Evolutionary conservation across 768 basidiomycete genomes (phyloP).

Genomic region (Auricularia cornea): DNA sequence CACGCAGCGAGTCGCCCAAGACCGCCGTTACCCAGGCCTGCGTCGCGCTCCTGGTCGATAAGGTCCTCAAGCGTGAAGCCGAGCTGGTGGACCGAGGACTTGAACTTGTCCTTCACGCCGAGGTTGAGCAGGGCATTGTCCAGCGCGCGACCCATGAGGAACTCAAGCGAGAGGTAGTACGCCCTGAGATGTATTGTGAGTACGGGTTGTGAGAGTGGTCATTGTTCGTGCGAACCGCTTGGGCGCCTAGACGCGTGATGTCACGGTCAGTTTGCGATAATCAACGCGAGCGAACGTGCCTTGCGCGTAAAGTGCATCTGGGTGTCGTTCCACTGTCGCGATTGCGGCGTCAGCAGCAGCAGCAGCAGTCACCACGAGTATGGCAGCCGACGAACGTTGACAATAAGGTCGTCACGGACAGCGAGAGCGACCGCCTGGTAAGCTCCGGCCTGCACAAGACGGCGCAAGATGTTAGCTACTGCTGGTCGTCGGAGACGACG

Average conservation of each 20-base stretch:
- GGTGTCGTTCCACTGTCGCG: slow-evolving; percentile 77
- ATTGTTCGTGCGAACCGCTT: background rate
- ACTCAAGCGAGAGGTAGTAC: slow-evolving; percentile 95
- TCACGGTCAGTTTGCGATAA: background rate
- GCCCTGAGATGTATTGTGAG: slow-evolving; percentile 32
- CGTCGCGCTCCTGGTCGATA: slow-evolving; percentile 84
- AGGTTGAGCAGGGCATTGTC: slow-evolving; percentile 81
- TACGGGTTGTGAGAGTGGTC: background rate
- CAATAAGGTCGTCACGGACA: slow-evolving; percentile 80
- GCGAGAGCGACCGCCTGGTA: slow-evolving; percentile 89
- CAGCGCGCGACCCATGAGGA: slow-evolving; percentile 71
- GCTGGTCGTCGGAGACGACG: too few relatives aligned
- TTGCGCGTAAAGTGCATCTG: slow-evolving; percentile 72
- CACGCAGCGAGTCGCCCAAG: slow-evolving; percentile 95
- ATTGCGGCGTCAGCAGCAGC: background rate
- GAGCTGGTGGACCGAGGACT: slow-evolving; percentile 57
- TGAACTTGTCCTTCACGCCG: slow-evolving; percentile 69
- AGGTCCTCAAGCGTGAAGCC: slow-evolving; percentile 89
- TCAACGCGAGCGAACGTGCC: slow-evolving; percentile 39
- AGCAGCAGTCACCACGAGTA: slow-evolving; percentile 2
- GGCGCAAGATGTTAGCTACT: too few relatives aligned
- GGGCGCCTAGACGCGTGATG: background rate
- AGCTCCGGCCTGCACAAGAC: slow-evolving; percentile 64
- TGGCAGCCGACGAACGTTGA: slow-evolving; percentile 25
- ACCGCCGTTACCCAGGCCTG: slow-evolving; percentile 91